Evolutionary conservation across 179 eudicot genomes (phyloP).

Genomic region (Silene noctiflora): DNA sequence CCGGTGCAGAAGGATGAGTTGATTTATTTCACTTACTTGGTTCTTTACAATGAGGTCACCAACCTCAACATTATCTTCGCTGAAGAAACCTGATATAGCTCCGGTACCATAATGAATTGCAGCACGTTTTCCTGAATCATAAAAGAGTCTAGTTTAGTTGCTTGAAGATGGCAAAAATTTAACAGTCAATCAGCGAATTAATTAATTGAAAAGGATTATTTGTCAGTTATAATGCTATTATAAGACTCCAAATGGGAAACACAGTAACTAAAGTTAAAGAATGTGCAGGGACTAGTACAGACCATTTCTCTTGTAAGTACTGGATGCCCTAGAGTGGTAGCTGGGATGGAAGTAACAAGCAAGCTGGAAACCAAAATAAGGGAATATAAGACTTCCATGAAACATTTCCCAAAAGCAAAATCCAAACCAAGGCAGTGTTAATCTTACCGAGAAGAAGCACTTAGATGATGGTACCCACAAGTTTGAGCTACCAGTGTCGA

Average conservation of each 20-base stretch:
- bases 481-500: constrained; percentile 92
- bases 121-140: constrained; percentile 50
- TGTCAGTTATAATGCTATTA: no score
- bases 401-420: no score
- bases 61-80: constrained; percentile 65
- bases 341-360: constrained; percentile 77
- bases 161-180: no score
- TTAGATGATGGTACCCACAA: constrained; percentile 90
- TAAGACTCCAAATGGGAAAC: no score
- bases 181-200: no score
- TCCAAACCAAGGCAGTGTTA: no score
- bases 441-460: constrained; percentile 71
- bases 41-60: constrained; percentile 65
- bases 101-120: constrained; percentile 82
- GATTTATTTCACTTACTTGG: constrained; percentile 47
- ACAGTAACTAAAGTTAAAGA: not conserved
- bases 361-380: constrained; percentile 38
- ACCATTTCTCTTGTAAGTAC: constrained; percentile 59
- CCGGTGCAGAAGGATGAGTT: not conserved
- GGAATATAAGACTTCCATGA: constrained; percentile 3
- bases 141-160: not conserved
- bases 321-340: constrained; percentile 60
- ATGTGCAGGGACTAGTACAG: not conserved
- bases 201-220: no score
- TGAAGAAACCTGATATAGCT: constrained; percentile 75